Evolutionary conservation across 495 filamentous ascomycete genomes (phyloP).

Genomic region (Cairneyella variabilis): DNA sequence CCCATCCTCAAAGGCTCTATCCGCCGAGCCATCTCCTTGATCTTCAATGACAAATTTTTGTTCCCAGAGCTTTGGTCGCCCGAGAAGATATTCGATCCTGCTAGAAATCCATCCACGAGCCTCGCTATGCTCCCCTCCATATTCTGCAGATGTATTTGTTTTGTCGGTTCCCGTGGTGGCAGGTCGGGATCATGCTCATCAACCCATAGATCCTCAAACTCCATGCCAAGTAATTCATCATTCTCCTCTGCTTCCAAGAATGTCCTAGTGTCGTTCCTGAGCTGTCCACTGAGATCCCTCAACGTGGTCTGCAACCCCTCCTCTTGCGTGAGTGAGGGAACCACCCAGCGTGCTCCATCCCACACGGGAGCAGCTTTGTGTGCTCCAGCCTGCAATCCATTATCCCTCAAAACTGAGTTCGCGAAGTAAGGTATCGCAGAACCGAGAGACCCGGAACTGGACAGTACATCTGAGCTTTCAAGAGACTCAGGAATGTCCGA

Average conservation of each 20-base stretch:
- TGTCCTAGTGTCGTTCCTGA: too few species aligned
- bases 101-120: conserved; percentile 29
- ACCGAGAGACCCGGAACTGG: too few species aligned
- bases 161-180: conserved; percentile 26
- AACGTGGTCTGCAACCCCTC: too few species aligned
- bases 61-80: not conserved
- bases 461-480: too few species aligned
- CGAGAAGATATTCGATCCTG: not conserved
- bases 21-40: conserved; percentile 9
- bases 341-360: too few species aligned
- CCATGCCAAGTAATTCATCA: not conserved
- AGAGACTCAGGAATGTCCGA: not conserved
- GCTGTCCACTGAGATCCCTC: too few species aligned
- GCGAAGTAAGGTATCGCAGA: too few species aligned
- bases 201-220: not conserved
- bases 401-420: too few species aligned
- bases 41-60: conserved; percentile 1
- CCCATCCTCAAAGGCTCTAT: conserved; percentile 13
- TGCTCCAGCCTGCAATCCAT: too few species aligned
- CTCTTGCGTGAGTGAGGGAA: too few species aligned
- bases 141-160: conserved; percentile 17
- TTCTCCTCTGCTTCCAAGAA: not conserved
- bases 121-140: conserved; percentile 24
- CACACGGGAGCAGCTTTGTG: too few species aligned
- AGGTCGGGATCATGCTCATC: conserved; percentile 10